Evolutionary conservation across 768 basidiomycete species (phyloP).

Genomic region (Boletus reticuloceps): DNA sequence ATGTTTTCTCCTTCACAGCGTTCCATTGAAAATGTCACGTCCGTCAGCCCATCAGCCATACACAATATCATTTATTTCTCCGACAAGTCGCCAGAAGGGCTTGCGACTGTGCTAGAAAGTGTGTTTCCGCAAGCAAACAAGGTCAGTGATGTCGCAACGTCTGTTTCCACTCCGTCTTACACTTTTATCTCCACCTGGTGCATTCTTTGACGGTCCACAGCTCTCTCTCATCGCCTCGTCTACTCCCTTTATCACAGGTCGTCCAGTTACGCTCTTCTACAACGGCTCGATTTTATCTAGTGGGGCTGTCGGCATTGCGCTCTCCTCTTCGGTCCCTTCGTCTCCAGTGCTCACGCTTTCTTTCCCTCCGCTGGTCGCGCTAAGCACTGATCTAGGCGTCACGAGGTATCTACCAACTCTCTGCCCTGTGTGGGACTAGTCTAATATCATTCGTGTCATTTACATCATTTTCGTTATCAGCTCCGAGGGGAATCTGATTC

Average conservation of each 20-base stretch:
- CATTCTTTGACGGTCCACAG: constrained; percentile 30
- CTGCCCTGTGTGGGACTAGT: background rate
- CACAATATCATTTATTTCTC: constrained; percentile 49
- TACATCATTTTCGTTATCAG: constrained; percentile 21
- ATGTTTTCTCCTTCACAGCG: constrained; percentile 1
- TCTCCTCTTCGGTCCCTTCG: constrained; percentile 24
- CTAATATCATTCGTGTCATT: background rate
- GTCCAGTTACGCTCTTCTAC: constrained; percentile 66
- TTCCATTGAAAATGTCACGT: background rate
- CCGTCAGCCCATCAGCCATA: constrained; percentile 16
- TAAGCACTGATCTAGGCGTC: constrained; percentile 48
- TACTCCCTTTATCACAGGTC: constrained; percentile 77
- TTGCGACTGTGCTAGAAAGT: constrained; percentile 40
- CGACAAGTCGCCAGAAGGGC: constrained; percentile 56
- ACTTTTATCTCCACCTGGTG: background rate
- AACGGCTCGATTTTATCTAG: constrained; percentile 52
- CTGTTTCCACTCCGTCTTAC: background rate
- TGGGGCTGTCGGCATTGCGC: constrained; percentile 70
- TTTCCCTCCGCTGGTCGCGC: constrained; percentile 40
- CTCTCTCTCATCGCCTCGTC: constrained; percentile 69
- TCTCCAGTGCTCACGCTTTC: constrained; percentile 16
- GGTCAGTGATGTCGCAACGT: constrained; percentile 34
- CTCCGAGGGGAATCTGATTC: constrained; percentile 71
- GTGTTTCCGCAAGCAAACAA: constrained; percentile 46
- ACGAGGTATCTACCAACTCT: constrained; percentile 43